Evolutionary conservation across 768 basidiomycete species (phyloP), one percentile per base, ranked within the genome.

Genomic region (Rhodotorula diobovata): DNA sequence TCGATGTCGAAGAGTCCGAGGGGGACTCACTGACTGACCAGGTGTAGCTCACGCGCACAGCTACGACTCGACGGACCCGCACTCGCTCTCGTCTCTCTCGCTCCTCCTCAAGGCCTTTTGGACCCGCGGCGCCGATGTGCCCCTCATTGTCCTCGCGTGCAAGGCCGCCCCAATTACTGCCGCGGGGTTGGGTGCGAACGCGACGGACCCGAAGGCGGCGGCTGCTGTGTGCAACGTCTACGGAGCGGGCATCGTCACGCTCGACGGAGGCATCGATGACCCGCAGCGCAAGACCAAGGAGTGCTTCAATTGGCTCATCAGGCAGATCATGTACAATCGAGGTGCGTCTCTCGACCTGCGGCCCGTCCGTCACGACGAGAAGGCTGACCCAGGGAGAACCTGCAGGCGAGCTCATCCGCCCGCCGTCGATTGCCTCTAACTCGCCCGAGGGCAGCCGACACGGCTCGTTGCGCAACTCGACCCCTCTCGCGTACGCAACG

Each of bases 91-190:
- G 41, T 41, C 65, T 15, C 62, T 76, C 30, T 54, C 37, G 16
- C 56, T 30, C 15, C 71, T 77, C 32, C 75, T 78, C 20, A 53
- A 74, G 56, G 65, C 64, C 76, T 92, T 90, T 84, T 76, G 81
- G 84, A 68, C 88, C 86, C 80, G 82, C 81, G 76, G 82, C 83
- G 62, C 81, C 86, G 85, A 85, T 68, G 81, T 89, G 48, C 71
- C 71, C 5, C 81, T 85, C 35, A 84, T 95, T 56, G 89, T 92
- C 21, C 83, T 97, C 23, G 91, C 90, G 9, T 92, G 93, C 82
- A 97, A 96, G 80, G 87, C 88, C 11, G 90, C 95, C 77, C 81
- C 89, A 30, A 83, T 83, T 9, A 18, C 28, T 46, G 51, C 12
- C 39, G 23, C 62, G 30, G 14, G 41, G 14, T 12, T 18, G 14